A percentile compares a stretch with the other conserved stretches of the same genome.
Conservation (phyloP, 805 yeast genomes). For the Ogataea neopini region DNA sequence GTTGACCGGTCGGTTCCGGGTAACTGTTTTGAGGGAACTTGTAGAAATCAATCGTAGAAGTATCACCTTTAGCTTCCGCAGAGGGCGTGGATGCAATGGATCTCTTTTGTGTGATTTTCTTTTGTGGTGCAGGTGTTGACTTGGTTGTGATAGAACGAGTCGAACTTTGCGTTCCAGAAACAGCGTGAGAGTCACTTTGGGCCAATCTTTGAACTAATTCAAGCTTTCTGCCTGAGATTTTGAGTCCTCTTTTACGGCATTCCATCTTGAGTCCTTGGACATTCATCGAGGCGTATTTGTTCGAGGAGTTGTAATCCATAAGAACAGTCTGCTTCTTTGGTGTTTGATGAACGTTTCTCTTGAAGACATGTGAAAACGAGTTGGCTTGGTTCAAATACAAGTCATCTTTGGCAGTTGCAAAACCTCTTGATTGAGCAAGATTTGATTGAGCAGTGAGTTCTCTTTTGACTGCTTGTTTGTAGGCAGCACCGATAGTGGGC, state of each 20-base stretch:
- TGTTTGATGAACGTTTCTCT: conserved; percentile 38
- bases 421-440: conserved; percentile 13
- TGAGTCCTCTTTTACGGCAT: conserved; percentile 60
- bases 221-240: conserved; percentile 59
- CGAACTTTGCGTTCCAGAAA: conserved; percentile 3
- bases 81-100: conserved; percentile 25
- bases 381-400: conserved; percentile 1
- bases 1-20: conserved; percentile 25
- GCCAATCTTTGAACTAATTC: conserved; percentile 48
- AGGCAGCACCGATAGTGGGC: conserved; percentile 34
- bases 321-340: conserved; percentile 34
- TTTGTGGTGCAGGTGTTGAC: conserved; percentile 10
- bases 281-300: conserved; percentile 44
- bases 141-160: conserved; percentile 19
- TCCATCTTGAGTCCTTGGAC: conserved; percentile 56
- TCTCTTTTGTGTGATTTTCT: conserved; percentile 15
- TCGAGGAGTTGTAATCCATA: conserved; percentile 25
- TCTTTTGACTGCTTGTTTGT: conserved; percentile 26
- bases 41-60: conserved; percentile 58
- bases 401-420: conserved; percentile 15
- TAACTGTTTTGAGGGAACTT: conserved; percentile 42
- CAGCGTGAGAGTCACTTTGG: conserved; percentile 19
- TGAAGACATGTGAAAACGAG: conserved; percentile 17
- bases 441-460: conserved; percentile 9
- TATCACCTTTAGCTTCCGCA: conserved; percentile 51